Evolutionary conservation across 2,329 filamentous ascomycete species (phyloP).

Genomic region (Ophiostoma ulmi): DNA sequence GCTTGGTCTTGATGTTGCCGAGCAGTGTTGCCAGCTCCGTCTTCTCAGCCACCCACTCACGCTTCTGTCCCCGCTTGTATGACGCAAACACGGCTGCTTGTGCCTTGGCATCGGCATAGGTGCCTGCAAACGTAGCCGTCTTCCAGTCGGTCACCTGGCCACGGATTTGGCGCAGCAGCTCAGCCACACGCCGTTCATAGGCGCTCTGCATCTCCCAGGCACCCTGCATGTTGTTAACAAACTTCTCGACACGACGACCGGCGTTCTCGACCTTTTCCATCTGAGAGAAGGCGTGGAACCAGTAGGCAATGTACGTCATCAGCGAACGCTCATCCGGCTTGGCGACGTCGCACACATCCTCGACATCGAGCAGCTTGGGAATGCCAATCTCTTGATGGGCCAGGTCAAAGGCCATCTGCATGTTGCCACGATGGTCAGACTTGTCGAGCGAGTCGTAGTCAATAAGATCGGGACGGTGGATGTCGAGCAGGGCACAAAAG

Average conservation of each 20-base stretch:
- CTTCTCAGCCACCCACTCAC: constrained; percentile 96
- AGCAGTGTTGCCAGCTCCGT: constrained; percentile 87
- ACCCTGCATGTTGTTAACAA: constrained; percentile 97
- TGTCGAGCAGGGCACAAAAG: constrained; percentile 93
- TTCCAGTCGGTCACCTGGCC: constrained; percentile 73
- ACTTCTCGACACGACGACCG: constrained; percentile 92
- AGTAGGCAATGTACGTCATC: constrained; percentile 99
- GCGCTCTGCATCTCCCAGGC: constrained; percentile 99
- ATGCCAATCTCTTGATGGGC: constrained; percentile 96
- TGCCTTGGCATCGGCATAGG: constrained; percentile 84
- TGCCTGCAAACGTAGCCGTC: constrained; percentile 77
- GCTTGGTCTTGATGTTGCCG: constrained; percentile 98
- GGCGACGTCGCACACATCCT: constrained; percentile 94
- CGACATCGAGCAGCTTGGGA: constrained; percentile 88
- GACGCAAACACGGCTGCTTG: constrained; percentile 74
- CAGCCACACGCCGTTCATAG: constrained; percentile 86
- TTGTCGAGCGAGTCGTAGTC: constrained; percentile 96
- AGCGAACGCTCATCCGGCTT: constrained; percentile 93
- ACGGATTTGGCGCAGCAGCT: constrained; percentile 68
- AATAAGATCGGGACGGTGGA: constrained; percentile 93
- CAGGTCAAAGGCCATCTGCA: constrained; percentile 96
- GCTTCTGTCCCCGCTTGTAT: constrained; percentile 90
- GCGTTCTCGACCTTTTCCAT: constrained; percentile 99
- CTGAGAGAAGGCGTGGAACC: constrained; percentile 99
- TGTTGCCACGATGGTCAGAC: constrained; percentile 88